Evolutionary conservation across 495 filamentous ascomycete genomes (phyloP).

Genomic region (Tricharina praecox): DNA sequence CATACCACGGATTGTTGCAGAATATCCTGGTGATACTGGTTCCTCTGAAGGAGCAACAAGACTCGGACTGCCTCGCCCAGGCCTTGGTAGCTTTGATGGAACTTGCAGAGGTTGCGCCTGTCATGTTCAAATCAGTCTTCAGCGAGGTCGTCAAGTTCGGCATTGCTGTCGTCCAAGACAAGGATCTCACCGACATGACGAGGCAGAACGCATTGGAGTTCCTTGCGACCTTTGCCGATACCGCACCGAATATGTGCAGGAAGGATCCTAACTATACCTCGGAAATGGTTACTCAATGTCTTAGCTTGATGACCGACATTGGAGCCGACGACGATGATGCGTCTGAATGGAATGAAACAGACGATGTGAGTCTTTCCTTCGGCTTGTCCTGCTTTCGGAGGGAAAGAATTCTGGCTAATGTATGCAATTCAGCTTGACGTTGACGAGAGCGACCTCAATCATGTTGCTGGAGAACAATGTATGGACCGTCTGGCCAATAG

Average conservation of each 20-base stretch:
- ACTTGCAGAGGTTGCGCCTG: constrained; percentile 72
- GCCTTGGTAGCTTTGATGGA: constrained; percentile 84
- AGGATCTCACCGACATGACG: constrained; percentile 74
- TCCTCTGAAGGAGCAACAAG: constrained; percentile 73
- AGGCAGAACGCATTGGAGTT: constrained; percentile 91
- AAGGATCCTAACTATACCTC: constrained; percentile 78
- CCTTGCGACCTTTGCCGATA: constrained; percentile 97
- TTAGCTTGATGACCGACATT: constrained; percentile 98
- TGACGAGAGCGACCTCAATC: constrained; percentile 93
- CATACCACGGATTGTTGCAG: constrained; percentile 72
- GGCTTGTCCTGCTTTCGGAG: constrained; percentile 2
- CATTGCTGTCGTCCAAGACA: constrained; percentile 83
- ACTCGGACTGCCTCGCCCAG: constrained; percentile 76
- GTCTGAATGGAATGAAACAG: constrained; percentile 76
- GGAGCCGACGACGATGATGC: constrained; percentile 91
- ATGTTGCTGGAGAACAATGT: constrained; percentile 95
- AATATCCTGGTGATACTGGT: constrained; percentile 84
- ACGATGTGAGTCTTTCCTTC: constrained; percentile 49
- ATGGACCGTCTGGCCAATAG: constrained; percentile 98
- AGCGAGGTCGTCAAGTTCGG: constrained; percentile 80
- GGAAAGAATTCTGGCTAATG: constrained; percentile 10
- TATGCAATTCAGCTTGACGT: constrained; percentile 52
- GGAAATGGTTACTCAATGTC: constrained; percentile 96
- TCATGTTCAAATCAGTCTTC: constrained; percentile 93
- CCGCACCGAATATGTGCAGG: constrained; percentile 78